Conservation (phyloP, 345 rosid genomes). For the Arabis alpina region DNA sequence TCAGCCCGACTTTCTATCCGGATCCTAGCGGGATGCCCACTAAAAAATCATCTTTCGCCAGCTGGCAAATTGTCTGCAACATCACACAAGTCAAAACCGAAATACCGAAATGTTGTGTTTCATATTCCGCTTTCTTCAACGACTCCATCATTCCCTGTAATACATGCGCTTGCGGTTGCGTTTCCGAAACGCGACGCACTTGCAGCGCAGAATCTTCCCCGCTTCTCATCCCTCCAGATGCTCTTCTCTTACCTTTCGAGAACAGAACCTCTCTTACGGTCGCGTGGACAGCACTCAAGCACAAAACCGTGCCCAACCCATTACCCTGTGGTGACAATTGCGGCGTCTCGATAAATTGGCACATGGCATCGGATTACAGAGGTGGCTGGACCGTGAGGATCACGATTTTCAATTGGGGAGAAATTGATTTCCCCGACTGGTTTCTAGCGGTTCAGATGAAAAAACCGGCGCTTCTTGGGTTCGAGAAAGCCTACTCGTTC, state of each 20-base stretch:
- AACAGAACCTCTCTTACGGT: constrained; percentile 63
- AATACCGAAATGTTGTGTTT: constrained; percentile 86
- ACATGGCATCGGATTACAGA: constrained; percentile 67
- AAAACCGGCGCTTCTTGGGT: constrained; percentile 68
- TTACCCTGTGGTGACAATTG: constrained; percentile 92
- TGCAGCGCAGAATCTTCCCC: constrained; percentile 72
- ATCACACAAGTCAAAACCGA: constrained; percentile 73
- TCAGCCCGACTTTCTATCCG: constrained; percentile 78
- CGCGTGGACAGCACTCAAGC: constrained; percentile 89
- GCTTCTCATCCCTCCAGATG: constrained; percentile 82
- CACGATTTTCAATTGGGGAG: constrained; percentile 93
- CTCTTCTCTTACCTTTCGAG: constrained; percentile 84
- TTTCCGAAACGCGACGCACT: constrained; percentile 53
- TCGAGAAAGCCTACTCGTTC: constrained; percentile 78
- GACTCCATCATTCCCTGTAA: constrained; percentile 86
- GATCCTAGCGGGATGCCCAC: constrained; percentile 76
- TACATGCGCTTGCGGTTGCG: constrained; percentile 97
- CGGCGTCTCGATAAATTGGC: constrained; percentile 97
- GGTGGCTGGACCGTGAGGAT: constrained; percentile 92
- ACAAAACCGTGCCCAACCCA: constrained; percentile 65
- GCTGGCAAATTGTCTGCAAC: constrained; percentile 98
- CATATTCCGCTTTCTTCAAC: constrained; percentile 88
- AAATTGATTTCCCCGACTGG: constrained; percentile 76
- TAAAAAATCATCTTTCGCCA: constrained; percentile 76
- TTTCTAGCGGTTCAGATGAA: constrained; percentile 75